A percentile compares a stretch with the other conserved stretches of the same genome.
phyloP scores from a whole-genome alignment of 352 stramenopile species.

The Phytophthora brassicae region DNA sequence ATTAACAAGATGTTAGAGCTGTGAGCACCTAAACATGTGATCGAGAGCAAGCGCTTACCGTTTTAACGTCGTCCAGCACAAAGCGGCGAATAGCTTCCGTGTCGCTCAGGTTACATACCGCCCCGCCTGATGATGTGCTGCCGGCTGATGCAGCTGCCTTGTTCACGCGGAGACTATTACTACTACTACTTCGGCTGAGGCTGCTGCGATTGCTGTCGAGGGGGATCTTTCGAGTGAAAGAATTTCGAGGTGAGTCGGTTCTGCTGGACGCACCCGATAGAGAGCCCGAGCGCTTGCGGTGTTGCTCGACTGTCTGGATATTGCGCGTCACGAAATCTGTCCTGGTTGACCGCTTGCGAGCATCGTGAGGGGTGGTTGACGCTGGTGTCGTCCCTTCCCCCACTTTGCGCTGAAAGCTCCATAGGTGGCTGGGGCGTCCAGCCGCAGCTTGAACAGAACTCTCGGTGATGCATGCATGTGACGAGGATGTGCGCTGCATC shows the following conservation, averaged over 20 bases:
- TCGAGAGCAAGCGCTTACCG: conserved; percentile 29
- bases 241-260: conserved; percentile 32
- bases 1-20: conserved; percentile 11
- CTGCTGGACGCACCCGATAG: conserved; percentile 20
- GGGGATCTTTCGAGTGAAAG: conserved; percentile 35
- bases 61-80: conserved; percentile 69
- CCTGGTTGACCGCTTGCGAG: conserved; percentile 30
- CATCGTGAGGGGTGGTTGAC: conserved; percentile 15
- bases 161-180: conserved; percentile 23
- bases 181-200: conserved; percentile 26
- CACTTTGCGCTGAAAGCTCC: conserved; percentile 31
- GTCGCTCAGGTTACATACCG: conserved; percentile 54
- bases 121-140: conserved; percentile 11
- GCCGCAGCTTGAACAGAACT: neutral
- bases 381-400: conserved; percentile 4
- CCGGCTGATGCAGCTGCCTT: conserved; percentile 18
- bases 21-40: neutral
- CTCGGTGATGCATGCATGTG: conserved; percentile 35
- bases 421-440: conserved; percentile 8
- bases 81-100: conserved; percentile 66
- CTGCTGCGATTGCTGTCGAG: conserved; percentile 28
- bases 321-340: conserved; percentile 47
- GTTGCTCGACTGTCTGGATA: conserved; percentile 39
- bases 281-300: conserved; percentile 38
- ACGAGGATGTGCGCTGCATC: conserved; percentile 45